Conservation (phyloP, 805 yeast genomes). For the Cyberlindnera misumaiensis region DNA sequence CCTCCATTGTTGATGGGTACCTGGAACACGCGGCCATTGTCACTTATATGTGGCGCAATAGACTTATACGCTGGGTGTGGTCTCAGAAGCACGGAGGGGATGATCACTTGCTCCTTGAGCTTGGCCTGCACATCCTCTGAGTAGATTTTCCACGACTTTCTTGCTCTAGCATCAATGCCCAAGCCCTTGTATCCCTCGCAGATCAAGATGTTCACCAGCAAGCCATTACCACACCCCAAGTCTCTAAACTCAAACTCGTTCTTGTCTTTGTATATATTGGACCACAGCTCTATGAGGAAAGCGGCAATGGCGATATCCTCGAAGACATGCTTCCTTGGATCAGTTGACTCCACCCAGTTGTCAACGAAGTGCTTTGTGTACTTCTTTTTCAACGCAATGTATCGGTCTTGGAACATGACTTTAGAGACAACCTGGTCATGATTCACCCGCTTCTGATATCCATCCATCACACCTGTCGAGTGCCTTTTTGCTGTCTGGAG, state of each 20-base stretch:
- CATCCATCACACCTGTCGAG: constrained; percentile 74
- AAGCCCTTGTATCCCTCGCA: constrained; percentile 76
- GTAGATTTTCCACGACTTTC: constrained; percentile 82
- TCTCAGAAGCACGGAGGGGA: constrained; percentile 68
- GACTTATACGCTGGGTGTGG: constrained; percentile 59
- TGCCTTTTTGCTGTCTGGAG: constrained; percentile 78
- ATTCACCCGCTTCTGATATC: constrained; percentile 80
- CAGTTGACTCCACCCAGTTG: constrained; percentile 90
- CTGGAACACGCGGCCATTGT: constrained; percentile 57
- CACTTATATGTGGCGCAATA: constrained; percentile 45
- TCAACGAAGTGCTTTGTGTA: constrained; percentile 71
- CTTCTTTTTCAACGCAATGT: constrained; percentile 72
- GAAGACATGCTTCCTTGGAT: constrained; percentile 91
- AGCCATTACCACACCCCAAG: constrained; percentile 93
- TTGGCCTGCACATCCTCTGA: constrained; percentile 54
- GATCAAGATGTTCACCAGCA: constrained; percentile 65
- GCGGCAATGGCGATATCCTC: constrained; percentile 97
- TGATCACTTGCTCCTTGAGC: constrained; percentile 68
- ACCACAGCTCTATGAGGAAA: constrained; percentile 84
- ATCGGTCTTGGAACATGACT: constrained; percentile 75
- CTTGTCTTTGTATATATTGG: constrained; percentile 34
- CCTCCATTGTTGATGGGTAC: constrained; percentile 27
- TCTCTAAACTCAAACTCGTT: constrained; percentile 68
- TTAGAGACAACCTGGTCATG: constrained; percentile 85
- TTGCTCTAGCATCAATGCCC: constrained; percentile 84